These are phyloP conservation scores for Colletotrichum filicis DNA, from an alignment of 2,329 filamentous ascomycete species.

Conservation along the genomic window DNA sequence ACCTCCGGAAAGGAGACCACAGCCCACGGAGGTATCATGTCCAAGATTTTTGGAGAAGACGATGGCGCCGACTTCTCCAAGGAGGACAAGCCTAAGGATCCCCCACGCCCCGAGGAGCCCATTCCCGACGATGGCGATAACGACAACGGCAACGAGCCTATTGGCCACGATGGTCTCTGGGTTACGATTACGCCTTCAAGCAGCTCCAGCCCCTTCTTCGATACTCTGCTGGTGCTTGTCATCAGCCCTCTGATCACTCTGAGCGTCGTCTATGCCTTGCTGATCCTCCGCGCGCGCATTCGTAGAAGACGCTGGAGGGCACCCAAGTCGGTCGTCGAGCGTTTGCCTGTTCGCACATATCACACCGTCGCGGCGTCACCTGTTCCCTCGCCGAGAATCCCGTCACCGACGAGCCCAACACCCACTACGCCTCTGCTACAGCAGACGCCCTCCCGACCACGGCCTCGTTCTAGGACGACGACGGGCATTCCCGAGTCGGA, in stretches of 20 bases:
- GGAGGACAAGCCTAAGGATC: constrained; percentile 37
- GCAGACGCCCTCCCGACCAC: constrained; percentile 60
- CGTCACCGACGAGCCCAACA: constrained; percentile 73
- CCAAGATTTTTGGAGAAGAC: constrained; percentile 62
- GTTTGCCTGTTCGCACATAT: constrained; percentile 94
- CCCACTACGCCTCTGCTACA: constrained; percentile 85
- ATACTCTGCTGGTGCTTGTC: constrained; percentile 95
- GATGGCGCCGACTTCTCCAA: constrained; percentile 46
- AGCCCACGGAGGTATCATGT: constrained; percentile 51
- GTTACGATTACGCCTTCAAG: constrained; percentile 94
- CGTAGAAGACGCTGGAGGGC: constrained; percentile 92
- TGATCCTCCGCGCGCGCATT: constrained; percentile 89
- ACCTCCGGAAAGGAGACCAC: constrained; percentile 15
- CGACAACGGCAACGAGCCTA: constrained; percentile 43
- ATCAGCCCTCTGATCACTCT: constrained; percentile 93
- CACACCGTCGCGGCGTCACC: constrained; percentile 80
- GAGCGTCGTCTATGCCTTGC: constrained; percentile 89
- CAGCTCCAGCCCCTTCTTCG: constrained; percentile 92
- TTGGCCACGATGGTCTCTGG: constrained; percentile 84
- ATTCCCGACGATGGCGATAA: constrained; percentile 17
- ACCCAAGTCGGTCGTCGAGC: constrained; percentile 96
- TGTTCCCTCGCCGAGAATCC: constrained; percentile 64
- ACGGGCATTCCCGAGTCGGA: constrained; percentile 67
- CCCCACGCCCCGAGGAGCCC: constrained; percentile 38
- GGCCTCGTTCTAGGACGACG: constrained; percentile 74